Base-by-base conservation (phyloP, 371 early-diverging fungal genomes). In the Rhizopus arrhizus region DNA sequence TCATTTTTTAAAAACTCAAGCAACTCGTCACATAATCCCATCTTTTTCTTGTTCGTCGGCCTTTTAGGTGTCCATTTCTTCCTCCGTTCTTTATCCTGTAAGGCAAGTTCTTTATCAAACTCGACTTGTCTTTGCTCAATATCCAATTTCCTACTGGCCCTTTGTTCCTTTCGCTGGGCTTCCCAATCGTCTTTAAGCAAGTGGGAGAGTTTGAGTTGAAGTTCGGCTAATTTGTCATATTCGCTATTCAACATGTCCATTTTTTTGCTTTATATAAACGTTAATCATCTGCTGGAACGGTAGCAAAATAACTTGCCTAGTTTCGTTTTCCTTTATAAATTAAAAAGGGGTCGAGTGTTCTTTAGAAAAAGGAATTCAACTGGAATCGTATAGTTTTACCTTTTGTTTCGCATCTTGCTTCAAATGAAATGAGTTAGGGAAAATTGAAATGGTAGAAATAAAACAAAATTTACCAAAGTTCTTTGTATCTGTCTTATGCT, bases 121-220 rank as follows among this genome's bases (percentile, higher is more conserved):
- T 67, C 68, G 11, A 40, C 28, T 41, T 62, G 63, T 42, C 68
- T 35, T 16, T 58, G 58, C n/a, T 51, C 47, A 41, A 59, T 56
- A 9, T 67, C 68, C 35, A 47, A 40, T 10, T 56, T 59, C 53
- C 68, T 38, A 35, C 15, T 46, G 3, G 55, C 35, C 4, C 33
- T 42, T 40, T 58, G 51, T 5, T 59, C 56, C 12, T 51, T 43
- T 48, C 59, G 55, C n/a, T 67, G 59, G 3, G 31, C 16, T n/a
- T 62, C 48, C 68, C 68, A 67, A 28, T 59, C 46, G 4, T n/a
- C 22, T 52, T 46, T 33, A 11, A 67, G 38, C 15, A 42, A 47
- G 11, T 31, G 22, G 7, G 51, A 50, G 41, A 62, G 63, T 9
- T 68, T 57, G 6, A 55, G 47, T 11, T 64, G 61, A n/a, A 61